These are phyloP conservation scores for Chrysanthemum seticuspe DNA, from an alignment of 129 eudicot species.

Conservation along the genomic window DNA sequence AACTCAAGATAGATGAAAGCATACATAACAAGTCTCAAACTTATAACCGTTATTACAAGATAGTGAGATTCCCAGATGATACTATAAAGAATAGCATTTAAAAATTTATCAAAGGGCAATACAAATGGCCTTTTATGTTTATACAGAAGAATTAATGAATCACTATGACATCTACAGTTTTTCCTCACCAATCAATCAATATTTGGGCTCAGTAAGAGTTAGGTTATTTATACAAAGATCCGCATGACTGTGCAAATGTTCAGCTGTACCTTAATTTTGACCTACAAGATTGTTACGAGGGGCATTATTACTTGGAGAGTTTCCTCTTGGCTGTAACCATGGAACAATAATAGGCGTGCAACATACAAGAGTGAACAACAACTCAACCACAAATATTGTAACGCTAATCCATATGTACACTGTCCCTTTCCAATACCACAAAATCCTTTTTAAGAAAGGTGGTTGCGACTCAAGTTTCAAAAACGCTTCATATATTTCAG, in stretches of 20 bases:
- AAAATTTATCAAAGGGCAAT: neutral
- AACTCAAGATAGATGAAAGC: no score
- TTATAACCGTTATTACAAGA: neutral
- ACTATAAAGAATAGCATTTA: neutral
- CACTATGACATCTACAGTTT: neutral
- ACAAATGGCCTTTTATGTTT: neutral
- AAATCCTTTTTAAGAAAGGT: constrained; percentile 62
- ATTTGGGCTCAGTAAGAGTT: neutral
- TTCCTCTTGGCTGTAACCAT: constrained; percentile 35
- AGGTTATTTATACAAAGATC: neutral
- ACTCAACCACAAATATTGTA: constrained; percentile 50
- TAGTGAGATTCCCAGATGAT: neutral
- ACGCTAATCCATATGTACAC: constrained; percentile 61
- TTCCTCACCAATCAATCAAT: neutral
- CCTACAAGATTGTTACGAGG: constrained; percentile 12
- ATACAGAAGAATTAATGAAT: constrained; percentile 17
- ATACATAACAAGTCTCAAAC: neutral
- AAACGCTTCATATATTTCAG: constrained; percentile 70
- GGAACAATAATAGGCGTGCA: constrained; percentile 72
- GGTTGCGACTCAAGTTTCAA: constrained; percentile 64
- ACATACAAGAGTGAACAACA: constrained; percentile 57
- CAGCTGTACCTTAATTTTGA: constrained; percentile 28
- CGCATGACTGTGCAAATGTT: neutral
- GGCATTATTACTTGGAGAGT: constrained; percentile 18
- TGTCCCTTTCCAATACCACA: constrained; percentile 83